These are phyloP conservation scores for Ceratocystis alfenasii DNA, from an alignment of 2,329 filamentous ascomycete genomes.

Conservation along the genomic window DNA sequence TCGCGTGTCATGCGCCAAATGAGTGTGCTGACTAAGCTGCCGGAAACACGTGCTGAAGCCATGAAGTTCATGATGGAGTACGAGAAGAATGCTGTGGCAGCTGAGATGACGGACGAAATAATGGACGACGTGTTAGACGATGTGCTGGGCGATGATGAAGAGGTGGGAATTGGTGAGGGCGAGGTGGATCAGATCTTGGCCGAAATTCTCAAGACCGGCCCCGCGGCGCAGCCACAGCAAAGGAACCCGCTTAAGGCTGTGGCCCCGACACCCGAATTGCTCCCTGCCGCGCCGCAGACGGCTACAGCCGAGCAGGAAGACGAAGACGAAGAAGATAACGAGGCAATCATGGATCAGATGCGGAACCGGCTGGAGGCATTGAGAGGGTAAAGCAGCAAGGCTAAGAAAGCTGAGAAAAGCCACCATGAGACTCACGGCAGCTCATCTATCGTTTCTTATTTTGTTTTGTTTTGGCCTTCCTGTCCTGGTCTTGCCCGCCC, in stretches of 20 bases:
- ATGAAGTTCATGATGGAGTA: constrained; percentile 87
- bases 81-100: constrained; percentile 89
- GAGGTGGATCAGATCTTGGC: constrained; percentile 90
- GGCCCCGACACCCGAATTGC: constrained; percentile 41
- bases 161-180: constrained; percentile 44
- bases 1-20: constrained; percentile 97
- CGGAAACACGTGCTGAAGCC: constrained; percentile 65
- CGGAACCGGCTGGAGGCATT: constrained; percentile 78
- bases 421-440: background rate
- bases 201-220: constrained; percentile 73
- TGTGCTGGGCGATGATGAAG: constrained; percentile 47
- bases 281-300: constrained; percentile 39
- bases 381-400: constrained; percentile 52
- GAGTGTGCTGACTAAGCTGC: constrained; percentile 70
- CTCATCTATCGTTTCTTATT: background rate
- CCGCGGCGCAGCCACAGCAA: constrained; percentile 43
- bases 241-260: constrained; percentile 46
- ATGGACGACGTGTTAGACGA: constrained; percentile 63
- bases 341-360: constrained; percentile 91
- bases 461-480: background rate
- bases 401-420: background rate
- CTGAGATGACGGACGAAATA: constrained; percentile 88
- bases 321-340: constrained; percentile 73
- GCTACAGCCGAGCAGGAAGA: constrained; percentile 44
- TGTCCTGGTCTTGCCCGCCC: background rate